These are phyloP conservation scores for Aspergillus persii DNA, from an alignment of 2,329 filamentous ascomycete genomes.

Conservation along the genomic window DNA sequence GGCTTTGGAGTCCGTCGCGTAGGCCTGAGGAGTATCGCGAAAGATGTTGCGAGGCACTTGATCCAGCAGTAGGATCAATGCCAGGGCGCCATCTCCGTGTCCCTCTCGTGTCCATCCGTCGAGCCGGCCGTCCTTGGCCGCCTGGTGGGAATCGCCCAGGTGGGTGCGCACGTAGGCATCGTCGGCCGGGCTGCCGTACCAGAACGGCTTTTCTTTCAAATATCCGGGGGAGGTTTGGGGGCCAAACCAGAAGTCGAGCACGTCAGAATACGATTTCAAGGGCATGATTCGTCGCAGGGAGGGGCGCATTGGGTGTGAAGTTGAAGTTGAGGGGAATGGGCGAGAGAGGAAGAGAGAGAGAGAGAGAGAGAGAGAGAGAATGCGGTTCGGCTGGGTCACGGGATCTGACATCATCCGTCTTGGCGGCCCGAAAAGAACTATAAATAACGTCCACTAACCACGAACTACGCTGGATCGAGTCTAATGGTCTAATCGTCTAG, in stretches of 20 bases:
- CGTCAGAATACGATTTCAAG: not conserved
- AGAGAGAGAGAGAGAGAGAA: not conserved
- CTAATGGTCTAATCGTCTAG: too few species aligned
- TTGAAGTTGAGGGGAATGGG: not conserved
- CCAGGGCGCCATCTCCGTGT: constrained; percentile 27
- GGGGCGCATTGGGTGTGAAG: too few species aligned
- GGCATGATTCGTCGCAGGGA: not conserved
- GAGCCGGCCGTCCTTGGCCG: constrained; percentile 18
- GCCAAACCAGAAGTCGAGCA: constrained; percentile 29
- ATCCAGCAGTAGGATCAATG: constrained; percentile 39
- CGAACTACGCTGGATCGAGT: too few species aligned
- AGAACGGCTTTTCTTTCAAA: constrained; percentile 21
- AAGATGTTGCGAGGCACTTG: constrained; percentile 41
- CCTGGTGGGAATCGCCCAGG: constrained; percentile 18
- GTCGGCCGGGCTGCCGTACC: constrained; percentile 21
- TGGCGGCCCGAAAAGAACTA: not conserved
- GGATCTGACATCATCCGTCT: not conserved
- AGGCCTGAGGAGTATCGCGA: constrained; percentile 30
- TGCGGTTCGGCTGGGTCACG: not conserved
- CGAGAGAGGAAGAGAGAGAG: not conserved
- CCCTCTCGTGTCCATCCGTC: constrained; percentile 18
- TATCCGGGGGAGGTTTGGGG: constrained; percentile 15
- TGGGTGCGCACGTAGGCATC: constrained; percentile 20
- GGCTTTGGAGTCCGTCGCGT: constrained; percentile 31
- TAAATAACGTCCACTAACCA: not conserved